These are phyloP conservation scores for Bipolaris sorokiniana DNA, from an alignment of 2,329 filamentous ascomycete genomes.

Conservation along the genomic window DNA sequence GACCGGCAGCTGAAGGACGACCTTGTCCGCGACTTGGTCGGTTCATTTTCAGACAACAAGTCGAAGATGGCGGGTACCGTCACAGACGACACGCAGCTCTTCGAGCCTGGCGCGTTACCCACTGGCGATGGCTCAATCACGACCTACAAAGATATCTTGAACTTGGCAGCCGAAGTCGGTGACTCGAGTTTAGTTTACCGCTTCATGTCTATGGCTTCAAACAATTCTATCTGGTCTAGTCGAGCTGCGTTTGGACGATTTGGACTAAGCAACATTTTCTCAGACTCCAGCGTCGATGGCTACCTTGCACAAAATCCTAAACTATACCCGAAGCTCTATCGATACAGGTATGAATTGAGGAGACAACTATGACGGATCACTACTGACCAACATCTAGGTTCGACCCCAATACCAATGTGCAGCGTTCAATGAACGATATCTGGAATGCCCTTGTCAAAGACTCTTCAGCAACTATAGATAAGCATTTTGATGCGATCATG, in stretches of 20 bases:
- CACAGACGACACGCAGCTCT: slow-evolving; percentile 87
- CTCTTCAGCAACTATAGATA: slow-evolving; percentile 74
- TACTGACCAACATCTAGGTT: slow-evolving; percentile 59
- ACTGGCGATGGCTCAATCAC: slow-evolving; percentile 91
- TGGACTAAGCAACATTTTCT: slow-evolving; percentile 88
- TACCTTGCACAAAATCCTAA: slow-evolving; percentile 84
- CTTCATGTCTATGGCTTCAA: slow-evolving; percentile 96
- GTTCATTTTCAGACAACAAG: slow-evolving; percentile 79
- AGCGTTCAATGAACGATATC: slow-evolving; percentile 95
- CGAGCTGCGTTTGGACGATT: slow-evolving; percentile 94
- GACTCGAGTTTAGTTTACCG: slow-evolving; percentile 96
- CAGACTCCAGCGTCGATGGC: slow-evolving; percentile 73
- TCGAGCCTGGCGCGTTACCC: slow-evolving; percentile 86
- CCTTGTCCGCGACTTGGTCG: slow-evolving; percentile 84
- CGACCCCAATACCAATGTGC: slow-evolving; percentile 91
- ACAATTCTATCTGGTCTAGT: slow-evolving; percentile 97
- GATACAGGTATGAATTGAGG: slow-evolving; percentile 67
- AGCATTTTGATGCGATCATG: slow-evolving; percentile 88
- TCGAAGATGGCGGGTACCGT: slow-evolving; percentile 76
- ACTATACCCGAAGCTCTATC: slow-evolving; percentile 91
- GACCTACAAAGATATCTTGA: slow-evolving; percentile 97
- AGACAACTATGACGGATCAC: not conserved
- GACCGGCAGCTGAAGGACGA: slow-evolving; percentile 79
- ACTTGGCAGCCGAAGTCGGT: slow-evolving; percentile 91
- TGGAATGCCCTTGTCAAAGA: slow-evolving; percentile 97